These are phyloP conservation scores for Periconia sp. DNA, from an alignment of 2,329 filamentous ascomycete genomes.

Conservation along the genomic window DNA sequence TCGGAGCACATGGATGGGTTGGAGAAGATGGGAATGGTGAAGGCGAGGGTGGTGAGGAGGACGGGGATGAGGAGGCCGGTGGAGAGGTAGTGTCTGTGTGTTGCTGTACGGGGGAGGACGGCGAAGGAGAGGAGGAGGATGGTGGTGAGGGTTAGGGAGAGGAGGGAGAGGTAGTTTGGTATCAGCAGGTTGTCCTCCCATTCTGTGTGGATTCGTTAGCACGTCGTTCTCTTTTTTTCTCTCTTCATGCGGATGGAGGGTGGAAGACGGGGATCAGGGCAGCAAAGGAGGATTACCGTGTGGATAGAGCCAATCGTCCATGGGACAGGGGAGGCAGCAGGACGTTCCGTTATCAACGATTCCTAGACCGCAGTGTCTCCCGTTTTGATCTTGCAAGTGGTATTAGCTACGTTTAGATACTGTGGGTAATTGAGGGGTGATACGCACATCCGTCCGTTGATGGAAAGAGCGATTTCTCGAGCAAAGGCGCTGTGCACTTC, in stretches of 20 bases:
- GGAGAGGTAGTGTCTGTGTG: conserved; percentile 85
- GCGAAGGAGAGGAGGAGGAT: conserved; percentile 80
- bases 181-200: conserved; percentile 47
- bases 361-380: conserved; percentile 59
- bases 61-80: conserved; percentile 76
- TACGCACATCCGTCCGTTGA: conserved; percentile 28
- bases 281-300: conserved; percentile 49
- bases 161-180: conserved; percentile 80
- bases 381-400: conserved; percentile 48
- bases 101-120: conserved; percentile 80
- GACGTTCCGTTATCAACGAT: conserved; percentile 53
- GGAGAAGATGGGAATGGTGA: conserved; percentile 78
- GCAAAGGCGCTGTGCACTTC: conserved; percentile 27
- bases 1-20: conserved; percentile 80
- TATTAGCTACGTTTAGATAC: conserved; percentile 1
- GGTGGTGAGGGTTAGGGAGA: conserved; percentile 69
- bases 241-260: neutral
- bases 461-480: conserved; percentile 26
- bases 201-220: conserved; percentile 15
- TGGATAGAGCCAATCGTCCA: conserved; percentile 73
- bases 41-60: conserved; percentile 79
- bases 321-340: conserved; percentile 86
- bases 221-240: no score
- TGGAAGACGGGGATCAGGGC: neutral
- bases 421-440: no score